phyloP scores from a whole-genome alignment of 192 early-diverging fungal genomes.

The Coemansia sp. region DNA sequence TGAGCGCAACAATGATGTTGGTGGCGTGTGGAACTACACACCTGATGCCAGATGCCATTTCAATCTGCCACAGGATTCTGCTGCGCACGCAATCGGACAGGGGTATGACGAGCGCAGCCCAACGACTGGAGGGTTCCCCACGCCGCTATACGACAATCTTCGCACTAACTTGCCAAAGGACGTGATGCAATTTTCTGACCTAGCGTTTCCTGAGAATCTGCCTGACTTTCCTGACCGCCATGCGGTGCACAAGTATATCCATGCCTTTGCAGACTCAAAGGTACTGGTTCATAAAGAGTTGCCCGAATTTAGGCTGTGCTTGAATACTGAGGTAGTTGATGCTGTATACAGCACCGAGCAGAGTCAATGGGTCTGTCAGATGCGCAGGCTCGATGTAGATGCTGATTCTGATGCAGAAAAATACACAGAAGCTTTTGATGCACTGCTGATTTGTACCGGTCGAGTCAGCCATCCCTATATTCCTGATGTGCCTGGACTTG shows the following conservation, averaged over 20 bases:
- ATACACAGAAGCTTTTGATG: slow-evolving; percentile 42
- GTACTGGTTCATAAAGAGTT: slow-evolving; percentile 2
- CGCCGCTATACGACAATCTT: slow-evolving; percentile 43
- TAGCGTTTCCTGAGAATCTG: slow-evolving; percentile 28
- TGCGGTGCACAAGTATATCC: slow-evolving; percentile 30
- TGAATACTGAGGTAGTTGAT: slow-evolving; percentile 37
- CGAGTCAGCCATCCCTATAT: slow-evolving; percentile 54
- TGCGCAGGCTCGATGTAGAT: slow-evolving; percentile 15
- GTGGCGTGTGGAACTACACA: slow-evolving; percentile 60
- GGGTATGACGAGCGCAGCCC: slow-evolving; percentile 18
- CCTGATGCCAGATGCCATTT: slow-evolving; percentile 26
- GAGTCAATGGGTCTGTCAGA: slow-evolving; percentile 25
- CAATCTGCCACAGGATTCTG: slow-evolving; percentile 29
- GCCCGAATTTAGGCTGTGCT: slow-evolving; percentile 17
- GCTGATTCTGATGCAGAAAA: background rate
- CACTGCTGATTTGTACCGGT: slow-evolving; percentile 54
- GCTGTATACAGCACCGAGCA: slow-evolving; percentile 19
- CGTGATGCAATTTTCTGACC: slow-evolving; percentile 55
- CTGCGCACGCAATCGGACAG: background rate
- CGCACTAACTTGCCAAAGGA: slow-evolving; percentile 57
- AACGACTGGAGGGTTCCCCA: slow-evolving; percentile 27
- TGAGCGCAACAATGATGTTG: slow-evolving; percentile 50
- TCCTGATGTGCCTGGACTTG: slow-evolving; percentile 48
- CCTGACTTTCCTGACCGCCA: slow-evolving; percentile 50
- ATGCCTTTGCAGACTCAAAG: background rate